Conservation (phyloP, 805 yeast genomes). For the Suhomyces faveliae region DNA sequence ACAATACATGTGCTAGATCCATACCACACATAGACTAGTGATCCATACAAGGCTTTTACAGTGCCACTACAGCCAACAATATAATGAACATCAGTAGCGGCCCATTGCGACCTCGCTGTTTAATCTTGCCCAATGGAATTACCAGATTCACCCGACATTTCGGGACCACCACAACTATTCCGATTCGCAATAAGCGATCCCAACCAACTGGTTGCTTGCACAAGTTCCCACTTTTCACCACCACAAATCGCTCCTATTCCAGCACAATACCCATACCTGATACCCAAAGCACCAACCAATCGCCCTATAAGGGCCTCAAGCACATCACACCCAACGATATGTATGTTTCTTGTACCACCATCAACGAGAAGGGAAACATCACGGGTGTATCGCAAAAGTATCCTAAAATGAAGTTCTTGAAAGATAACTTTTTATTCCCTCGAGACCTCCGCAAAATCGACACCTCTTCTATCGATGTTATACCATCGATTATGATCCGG, state of each 20-base stretch:
- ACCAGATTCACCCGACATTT: background rate
- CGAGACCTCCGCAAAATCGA: slow-evolving; percentile 87
- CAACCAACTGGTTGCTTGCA: background rate
- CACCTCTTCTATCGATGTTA: slow-evolving; percentile 69
- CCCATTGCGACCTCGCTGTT: background rate
- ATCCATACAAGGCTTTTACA: too few species aligned
- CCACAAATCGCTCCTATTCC: background rate
- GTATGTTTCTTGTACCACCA: slow-evolving; percentile 75
- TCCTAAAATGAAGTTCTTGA: slow-evolving; percentile 69
- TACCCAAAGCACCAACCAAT: background rate
- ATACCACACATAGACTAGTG: background rate
- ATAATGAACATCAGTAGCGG: background rate
- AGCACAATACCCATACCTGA: background rate
- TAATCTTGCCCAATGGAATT: background rate
- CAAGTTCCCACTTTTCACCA: background rate
- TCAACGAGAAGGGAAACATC: slow-evolving; percentile 68
- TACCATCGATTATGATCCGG: slow-evolving; percentile 85
- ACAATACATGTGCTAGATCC: background rate
- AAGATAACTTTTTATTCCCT: slow-evolving; percentile 72
- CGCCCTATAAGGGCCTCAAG: slow-evolving; percentile 5
- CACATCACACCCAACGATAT: slow-evolving; percentile 43
- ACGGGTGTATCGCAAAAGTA: slow-evolving; percentile 68
- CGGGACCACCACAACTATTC: background rate
- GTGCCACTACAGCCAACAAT: too few species aligned
- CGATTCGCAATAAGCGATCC: background rate